A percentile compares a stretch with the other conserved stretches of the same genome.
Conservation (phyloP, 805 yeast species). For the Deakozyma indianensis region DNA sequence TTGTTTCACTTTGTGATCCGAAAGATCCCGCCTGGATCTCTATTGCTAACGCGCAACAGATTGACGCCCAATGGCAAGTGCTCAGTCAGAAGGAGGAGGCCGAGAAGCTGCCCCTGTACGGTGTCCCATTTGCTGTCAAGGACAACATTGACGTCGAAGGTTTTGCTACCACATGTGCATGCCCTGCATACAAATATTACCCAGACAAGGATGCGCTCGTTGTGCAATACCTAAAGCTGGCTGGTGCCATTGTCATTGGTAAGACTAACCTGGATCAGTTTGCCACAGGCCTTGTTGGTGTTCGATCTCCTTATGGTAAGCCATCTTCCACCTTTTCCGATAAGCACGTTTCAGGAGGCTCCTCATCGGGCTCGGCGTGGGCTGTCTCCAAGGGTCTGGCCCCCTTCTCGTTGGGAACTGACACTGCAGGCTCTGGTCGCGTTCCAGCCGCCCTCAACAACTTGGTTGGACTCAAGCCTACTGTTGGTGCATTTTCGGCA, state of each 20-base stretch:
- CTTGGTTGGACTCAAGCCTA: constrained; percentile 82
- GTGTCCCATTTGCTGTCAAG: constrained; percentile 91
- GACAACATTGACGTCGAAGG: constrained; percentile 86
- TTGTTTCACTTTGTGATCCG: constrained; percentile 18
- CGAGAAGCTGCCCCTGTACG: constrained; percentile 46
- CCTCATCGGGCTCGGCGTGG: constrained; percentile 90
- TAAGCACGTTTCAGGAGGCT: constrained; percentile 84
- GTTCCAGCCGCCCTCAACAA: constrained; percentile 95
- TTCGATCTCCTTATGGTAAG: constrained; percentile 87
- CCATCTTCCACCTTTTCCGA: constrained; percentile 67
- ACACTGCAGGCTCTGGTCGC: constrained; percentile 96
- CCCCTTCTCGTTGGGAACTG: constrained; percentile 85
- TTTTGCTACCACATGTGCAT: constrained; percentile 84
- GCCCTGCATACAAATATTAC: constrained; percentile 64
- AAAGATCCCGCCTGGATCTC: constrained; percentile 90
- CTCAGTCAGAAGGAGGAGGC: constrained; percentile 19
- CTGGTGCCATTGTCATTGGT: constrained; percentile 88
- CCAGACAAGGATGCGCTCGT: constrained; percentile 66
- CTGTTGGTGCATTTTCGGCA: constrained; percentile 76
- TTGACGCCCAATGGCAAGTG: constrained; percentile 64
- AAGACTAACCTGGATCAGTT: constrained; percentile 94
- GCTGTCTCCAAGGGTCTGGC: constrained; percentile 83
- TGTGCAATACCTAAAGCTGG: constrained; percentile 57
- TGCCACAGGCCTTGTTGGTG: constrained; percentile 95
- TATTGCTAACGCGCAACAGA: constrained; percentile 44